Percentiles rank a stretch among this genome's conserved stretches.
These are phyloP conservation scores for Fusarium torulosum DNA, from an alignment of 2,329 filamentous ascomycete species.

Conservation along the genomic window DNA sequence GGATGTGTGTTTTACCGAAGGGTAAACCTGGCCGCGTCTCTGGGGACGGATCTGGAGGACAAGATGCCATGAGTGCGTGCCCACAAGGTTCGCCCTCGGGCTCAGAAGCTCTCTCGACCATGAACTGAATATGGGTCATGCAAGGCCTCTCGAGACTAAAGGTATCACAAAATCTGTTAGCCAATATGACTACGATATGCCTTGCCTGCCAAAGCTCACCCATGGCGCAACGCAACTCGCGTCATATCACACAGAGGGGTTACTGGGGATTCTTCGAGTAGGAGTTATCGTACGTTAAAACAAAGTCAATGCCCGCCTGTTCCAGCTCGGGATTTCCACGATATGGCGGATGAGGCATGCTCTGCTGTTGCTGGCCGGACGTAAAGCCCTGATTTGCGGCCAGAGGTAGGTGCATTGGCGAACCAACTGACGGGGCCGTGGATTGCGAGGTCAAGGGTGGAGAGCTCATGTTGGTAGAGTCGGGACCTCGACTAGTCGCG, in stretches of 20 bases:
- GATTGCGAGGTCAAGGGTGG: conserved; percentile 62
- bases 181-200: conserved; percentile 47
- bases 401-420: conserved; percentile 46
- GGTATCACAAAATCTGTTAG: conserved; percentile 59
- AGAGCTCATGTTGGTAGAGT: conserved; percentile 61
- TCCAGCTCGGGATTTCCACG: conserved; percentile 75
- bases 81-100: conserved; percentile 80
- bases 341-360: conserved; percentile 40
- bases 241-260: conserved; percentile 67
- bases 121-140: conserved; percentile 88
- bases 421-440: conserved; percentile 56
- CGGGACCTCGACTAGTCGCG: conserved; percentile 67
- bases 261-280: conserved; percentile 73
- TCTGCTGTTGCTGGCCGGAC: conserved; percentile 51
- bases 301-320: conserved; percentile 89
- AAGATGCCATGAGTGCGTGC: conserved; percentile 93
- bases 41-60: conserved; percentile 76
- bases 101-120: conserved; percentile 71
- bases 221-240: conserved; percentile 34
- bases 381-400: conserved; percentile 44
- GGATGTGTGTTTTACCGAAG: conserved; percentile 62
- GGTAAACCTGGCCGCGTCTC: conserved; percentile 64
- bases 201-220: conserved; percentile 43
- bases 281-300: conserved; percentile 82
- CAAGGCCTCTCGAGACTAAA: conserved; percentile 90